phyloP scores from a whole-genome alignment of 2,329 filamentous ascomycete genomes.

The Aspergillus persii region DNA sequence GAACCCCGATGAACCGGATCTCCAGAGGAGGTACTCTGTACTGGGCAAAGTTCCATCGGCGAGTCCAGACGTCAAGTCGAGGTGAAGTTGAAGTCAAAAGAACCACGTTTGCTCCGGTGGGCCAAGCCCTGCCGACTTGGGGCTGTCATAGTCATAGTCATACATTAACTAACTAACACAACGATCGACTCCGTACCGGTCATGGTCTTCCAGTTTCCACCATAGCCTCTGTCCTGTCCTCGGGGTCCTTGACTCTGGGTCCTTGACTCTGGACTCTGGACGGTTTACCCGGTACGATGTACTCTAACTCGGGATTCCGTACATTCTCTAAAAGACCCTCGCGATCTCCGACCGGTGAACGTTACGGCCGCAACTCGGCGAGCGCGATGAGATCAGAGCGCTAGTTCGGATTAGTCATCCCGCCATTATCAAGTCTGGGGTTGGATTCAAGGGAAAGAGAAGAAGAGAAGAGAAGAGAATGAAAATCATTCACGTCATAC shows the following conservation, averaged over 20 bases:
- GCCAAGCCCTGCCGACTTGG: not conserved
- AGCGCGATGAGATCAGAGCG: not conserved
- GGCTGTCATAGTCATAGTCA: not conserved
- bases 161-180: too few relatives aligned
- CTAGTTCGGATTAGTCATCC: not conserved
- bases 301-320: too few relatives aligned
- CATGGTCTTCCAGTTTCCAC: too few relatives aligned
- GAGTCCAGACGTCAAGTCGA: not conserved
- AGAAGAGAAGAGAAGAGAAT: too few relatives aligned
- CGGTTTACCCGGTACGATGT: too few relatives aligned
- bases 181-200: too few relatives aligned
- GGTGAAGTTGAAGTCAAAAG: not conserved
- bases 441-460: not conserved
- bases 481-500: not conserved
- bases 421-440: not conserved
- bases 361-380: not conserved
- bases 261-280: too few relatives aligned
- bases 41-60: too few relatives aligned
- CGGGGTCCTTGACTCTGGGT: too few relatives aligned
- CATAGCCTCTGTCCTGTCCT: too few relatives aligned
- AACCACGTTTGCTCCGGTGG: not conserved
- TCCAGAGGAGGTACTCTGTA: too few relatives aligned
- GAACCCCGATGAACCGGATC: not conserved
- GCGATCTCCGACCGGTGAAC: not conserved
- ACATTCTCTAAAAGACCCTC: too few relatives aligned